Evolutionary conservation across 1,284 basidiomycete genomes (phyloP).

Genomic region (Grifola frondosa): DNA sequence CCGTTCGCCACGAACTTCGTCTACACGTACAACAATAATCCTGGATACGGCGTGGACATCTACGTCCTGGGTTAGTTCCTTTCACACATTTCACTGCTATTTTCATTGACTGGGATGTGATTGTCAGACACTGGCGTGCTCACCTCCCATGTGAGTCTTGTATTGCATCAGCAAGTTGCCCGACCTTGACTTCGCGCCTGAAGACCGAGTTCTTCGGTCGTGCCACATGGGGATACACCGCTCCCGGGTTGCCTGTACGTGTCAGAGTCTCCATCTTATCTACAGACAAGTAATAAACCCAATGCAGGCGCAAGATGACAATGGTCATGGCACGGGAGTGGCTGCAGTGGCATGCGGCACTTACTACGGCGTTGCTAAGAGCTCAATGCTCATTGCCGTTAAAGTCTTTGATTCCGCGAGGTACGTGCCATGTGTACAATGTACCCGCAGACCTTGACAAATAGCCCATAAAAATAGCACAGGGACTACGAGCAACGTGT

Average conservation of each 20-base stretch:
- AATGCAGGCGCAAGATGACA: not conserved
- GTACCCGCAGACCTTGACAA: too few relatives aligned
- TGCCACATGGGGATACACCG: not conserved
- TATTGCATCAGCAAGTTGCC: not conserved
- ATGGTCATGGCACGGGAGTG: conserved; percentile 3
- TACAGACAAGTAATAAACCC: not conserved
- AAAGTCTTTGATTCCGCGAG: conserved; percentile 59
- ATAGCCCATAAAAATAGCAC: too few relatives aligned
- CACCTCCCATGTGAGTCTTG: not conserved
- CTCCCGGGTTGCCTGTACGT: not conserved
- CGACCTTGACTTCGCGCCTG: not conserved
- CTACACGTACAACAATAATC: conserved; percentile 7
- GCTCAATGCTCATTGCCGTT: conserved; percentile 56
- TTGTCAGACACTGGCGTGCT: conserved; percentile 1
- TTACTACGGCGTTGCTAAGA: conserved; percentile 52
- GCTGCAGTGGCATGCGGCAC: not conserved
- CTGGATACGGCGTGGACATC: conserved; percentile 13
- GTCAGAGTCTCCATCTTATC: too few relatives aligned
- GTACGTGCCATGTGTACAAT: conserved; percentile 38
- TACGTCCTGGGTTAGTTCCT: conserved; percentile 7
- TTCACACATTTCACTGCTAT: not conserved
- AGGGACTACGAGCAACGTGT: too few relatives aligned
- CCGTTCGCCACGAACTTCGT: conserved; percentile 2
- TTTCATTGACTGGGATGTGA: not conserved
- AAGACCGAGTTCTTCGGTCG: conserved; percentile 2